phyloP scores from a whole-genome alignment of 352 stramenopile genomes.

The Globisporangium lucens region DNA sequence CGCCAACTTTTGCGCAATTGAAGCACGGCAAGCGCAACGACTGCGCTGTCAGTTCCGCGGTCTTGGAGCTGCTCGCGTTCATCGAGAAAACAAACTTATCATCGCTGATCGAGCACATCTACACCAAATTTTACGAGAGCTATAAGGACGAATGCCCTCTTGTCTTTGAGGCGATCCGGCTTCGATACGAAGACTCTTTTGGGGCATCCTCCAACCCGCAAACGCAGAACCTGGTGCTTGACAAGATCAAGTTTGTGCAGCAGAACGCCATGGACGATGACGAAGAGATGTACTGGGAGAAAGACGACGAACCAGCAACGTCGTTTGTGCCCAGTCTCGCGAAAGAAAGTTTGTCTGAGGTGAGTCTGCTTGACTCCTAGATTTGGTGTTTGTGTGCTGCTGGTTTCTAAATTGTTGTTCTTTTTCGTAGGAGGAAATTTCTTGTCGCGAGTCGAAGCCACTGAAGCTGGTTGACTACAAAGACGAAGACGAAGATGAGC shows the following conservation, averaged over 20 bases:
- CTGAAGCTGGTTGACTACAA: slow-evolving; percentile 74
- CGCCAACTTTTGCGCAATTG: slow-evolving; percentile 50
- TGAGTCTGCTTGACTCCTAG: slow-evolving; percentile 15
- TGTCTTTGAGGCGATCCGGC: slow-evolving; percentile 67
- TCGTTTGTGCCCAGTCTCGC: slow-evolving; percentile 30
- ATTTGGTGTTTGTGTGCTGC: not conserved
- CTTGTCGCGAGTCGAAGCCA: slow-evolving; percentile 35
- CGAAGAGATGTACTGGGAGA: slow-evolving; percentile 80
- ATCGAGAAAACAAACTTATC: slow-evolving; percentile 77
- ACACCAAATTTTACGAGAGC: slow-evolving; percentile 74
- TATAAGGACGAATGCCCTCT: slow-evolving; percentile 70
- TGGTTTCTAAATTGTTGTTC: not conserved
- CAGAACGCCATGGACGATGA: slow-evolving; percentile 58
- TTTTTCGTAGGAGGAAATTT: slow-evolving; percentile 36
- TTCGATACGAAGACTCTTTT: slow-evolving; percentile 53
- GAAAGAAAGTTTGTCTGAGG: slow-evolving; percentile 50
- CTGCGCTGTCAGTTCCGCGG: slow-evolving; percentile 62
- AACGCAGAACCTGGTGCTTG: slow-evolving; percentile 22
- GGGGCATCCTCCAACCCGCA: slow-evolving; percentile 23
- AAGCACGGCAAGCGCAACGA: slow-evolving; percentile 47
- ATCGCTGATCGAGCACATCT: slow-evolving; percentile 71
- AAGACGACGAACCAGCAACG: slow-evolving; percentile 48
- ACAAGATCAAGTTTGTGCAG: slow-evolving; percentile 55
- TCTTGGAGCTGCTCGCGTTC: slow-evolving; percentile 71
- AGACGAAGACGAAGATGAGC: slow-evolving; percentile 62